Evolutionary conservation across 129 eudicot species (phyloP).

Genomic region (Erigeron canadensis): DNA sequence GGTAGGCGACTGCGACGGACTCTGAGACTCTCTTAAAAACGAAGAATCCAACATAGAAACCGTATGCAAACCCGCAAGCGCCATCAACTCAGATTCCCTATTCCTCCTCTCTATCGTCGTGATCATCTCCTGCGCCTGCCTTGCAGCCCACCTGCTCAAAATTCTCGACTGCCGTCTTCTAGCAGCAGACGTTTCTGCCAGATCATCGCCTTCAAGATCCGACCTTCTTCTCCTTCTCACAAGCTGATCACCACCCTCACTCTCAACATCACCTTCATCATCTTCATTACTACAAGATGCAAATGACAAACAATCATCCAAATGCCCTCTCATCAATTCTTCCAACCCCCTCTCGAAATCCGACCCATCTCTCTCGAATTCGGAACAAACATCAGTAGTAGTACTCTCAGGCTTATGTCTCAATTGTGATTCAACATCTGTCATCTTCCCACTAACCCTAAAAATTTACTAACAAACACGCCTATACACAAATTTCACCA

Average conservation of each 20-base stretch:
- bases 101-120: slow-evolving; percentile 91
- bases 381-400: slow-evolving; percentile 46
- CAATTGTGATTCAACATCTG: slow-evolving; percentile 52
- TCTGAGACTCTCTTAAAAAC: slow-evolving; percentile 62
- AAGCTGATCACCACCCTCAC: slow-evolving; percentile 61
- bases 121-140: slow-evolving; percentile 94
- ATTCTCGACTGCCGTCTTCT: slow-evolving; percentile 81
- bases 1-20: slow-evolving; percentile 55
- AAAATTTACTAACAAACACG: slow-evolving; percentile 28
- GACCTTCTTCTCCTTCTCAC: slow-evolving; percentile 86
- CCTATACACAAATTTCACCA: slow-evolving; percentile 25
- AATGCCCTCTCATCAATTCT: slow-evolving; percentile 80
- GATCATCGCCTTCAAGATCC: slow-evolving; percentile 84
- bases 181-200: slow-evolving; percentile 92
- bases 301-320: slow-evolving; percentile 86
- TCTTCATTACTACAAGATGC: slow-evolving; percentile 80
- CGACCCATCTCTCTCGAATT: slow-evolving; percentile 30
- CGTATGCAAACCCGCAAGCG: slow-evolving; percentile 86
- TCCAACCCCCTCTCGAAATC: slow-evolving; percentile 88
- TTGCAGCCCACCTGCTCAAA: slow-evolving; percentile 84
- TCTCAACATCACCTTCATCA: slow-evolving; percentile 59
- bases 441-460: slow-evolving; percentile 52
- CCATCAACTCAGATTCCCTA: slow-evolving; percentile 88
- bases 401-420: slow-evolving; percentile 85
- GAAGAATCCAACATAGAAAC: slow-evolving; percentile 90